Percentiles rank a stretch among this genome's conserved stretches.
phyloP scores from a whole-genome alignment of 2,329 filamentous ascomycete genomes.

The Aspergillus piperis region DNA sequence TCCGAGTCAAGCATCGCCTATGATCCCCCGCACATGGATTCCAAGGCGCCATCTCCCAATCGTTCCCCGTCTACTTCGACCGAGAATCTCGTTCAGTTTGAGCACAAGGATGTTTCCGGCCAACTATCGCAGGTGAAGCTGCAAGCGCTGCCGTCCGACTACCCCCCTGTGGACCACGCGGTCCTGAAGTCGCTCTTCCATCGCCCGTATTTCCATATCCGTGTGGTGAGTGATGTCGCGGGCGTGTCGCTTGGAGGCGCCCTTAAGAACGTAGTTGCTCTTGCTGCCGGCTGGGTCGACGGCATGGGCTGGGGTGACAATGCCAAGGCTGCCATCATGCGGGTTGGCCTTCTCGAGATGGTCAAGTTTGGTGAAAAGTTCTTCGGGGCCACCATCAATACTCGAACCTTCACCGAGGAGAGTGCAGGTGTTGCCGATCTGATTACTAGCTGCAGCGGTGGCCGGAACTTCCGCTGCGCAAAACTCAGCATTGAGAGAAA shows the following conservation, averaged over 20 bases:
- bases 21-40: slow-evolving; percentile 87
- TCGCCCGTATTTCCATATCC: slow-evolving; percentile 95
- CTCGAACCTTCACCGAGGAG: slow-evolving; percentile 93
- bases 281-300: slow-evolving; percentile 93
- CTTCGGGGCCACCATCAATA: slow-evolving; percentile 78
- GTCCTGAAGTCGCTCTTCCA: slow-evolving; percentile 87
- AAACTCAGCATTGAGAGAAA: slow-evolving; percentile 81
- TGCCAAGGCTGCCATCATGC: slow-evolving; percentile 97
- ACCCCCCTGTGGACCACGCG: slow-evolving; percentile 81
- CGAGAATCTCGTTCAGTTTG: slow-evolving; percentile 53
- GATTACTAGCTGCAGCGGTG: slow-evolving; percentile 89
- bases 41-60: slow-evolving; percentile 67
- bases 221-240: slow-evolving; percentile 91
- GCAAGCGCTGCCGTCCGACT: slow-evolving; percentile 74
- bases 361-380: slow-evolving; percentile 93
- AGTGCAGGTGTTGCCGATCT: slow-evolving; percentile 93
- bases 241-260: slow-evolving; percentile 93
- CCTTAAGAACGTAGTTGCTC: slow-evolving; percentile 93
- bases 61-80: slow-evolving; percentile 55
- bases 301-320: slow-evolving; percentile 98
- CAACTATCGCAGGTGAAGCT: slow-evolving; percentile 69
- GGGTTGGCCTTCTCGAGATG: slow-evolving; percentile 93
- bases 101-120: slow-evolving; percentile 70
- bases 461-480: slow-evolving; percentile 91
- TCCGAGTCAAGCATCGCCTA: slow-evolving; percentile 97